phyloP scores from a whole-genome alignment of 495 filamentous ascomycete genomes.

The Hyphodiscus hymeniophilus region DNA sequence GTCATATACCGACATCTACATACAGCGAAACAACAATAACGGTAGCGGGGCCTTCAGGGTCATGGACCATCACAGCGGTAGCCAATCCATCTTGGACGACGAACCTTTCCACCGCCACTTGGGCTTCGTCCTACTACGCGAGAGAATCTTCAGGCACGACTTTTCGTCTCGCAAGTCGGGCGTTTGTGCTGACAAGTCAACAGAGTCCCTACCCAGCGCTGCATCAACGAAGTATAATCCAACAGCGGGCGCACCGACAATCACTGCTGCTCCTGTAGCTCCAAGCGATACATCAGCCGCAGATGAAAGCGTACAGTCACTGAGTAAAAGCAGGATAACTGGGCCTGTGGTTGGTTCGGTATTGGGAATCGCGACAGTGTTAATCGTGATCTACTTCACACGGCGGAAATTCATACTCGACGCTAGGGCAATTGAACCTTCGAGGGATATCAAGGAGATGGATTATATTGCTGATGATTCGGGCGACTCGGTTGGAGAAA shows the following conservation, averaged over 20 bases:
- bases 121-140: background rate
- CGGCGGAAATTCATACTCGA: conserved; percentile 4
- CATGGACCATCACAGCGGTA: background rate
- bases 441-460: background rate
- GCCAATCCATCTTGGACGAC: background rate
- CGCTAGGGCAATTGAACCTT: background rate
- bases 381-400: conserved; percentile 17
- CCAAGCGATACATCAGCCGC: background rate
- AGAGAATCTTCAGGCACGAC: background rate
- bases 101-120: background rate
- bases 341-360: conserved; percentile 14
- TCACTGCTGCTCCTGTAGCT: background rate
- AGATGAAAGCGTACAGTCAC: background rate
- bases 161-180: background rate
- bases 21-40: background rate
- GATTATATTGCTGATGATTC: background rate
- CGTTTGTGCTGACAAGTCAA: background rate
- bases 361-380: conserved; percentile 13
- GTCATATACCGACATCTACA: background rate
- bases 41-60: background rate
- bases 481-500: background rate
- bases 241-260: background rate
- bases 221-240: background rate
- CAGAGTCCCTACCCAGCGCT: background rate
- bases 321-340: conserved; percentile 10